A percentile compares a stretch with the other conserved stretches of the same genome.
Evolutionary conservation across 768 basidiomycete species (phyloP).

Genomic region (Naganishia randhawae): DNA sequence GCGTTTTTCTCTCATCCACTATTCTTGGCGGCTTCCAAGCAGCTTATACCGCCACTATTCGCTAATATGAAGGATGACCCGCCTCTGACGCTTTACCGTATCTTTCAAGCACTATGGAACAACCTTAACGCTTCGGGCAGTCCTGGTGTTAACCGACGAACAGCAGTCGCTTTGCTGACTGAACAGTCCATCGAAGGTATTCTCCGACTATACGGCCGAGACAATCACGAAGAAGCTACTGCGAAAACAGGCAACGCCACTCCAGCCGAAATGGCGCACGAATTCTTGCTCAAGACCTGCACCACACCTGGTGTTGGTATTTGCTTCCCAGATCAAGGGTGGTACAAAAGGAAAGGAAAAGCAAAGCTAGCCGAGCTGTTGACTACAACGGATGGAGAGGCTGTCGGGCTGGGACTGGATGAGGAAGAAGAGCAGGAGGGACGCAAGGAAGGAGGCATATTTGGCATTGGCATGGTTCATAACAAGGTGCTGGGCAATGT

Average conservation of each 20-base stretch:
- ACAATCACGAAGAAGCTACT: conserved; percentile 55
- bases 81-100: conserved; percentile 41
- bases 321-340: conserved; percentile 83
- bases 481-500: conserved; percentile 80
- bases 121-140: conserved; percentile 36
- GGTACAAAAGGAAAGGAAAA: conserved; percentile 69
- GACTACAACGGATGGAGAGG: conserved; percentile 46
- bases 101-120: conserved; percentile 41
- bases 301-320: conserved; percentile 76
- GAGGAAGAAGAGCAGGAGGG: conserved; percentile 45
- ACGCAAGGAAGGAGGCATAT: conserved; percentile 49
- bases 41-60: conserved; percentile 40
- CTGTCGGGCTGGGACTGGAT: conserved; percentile 47
- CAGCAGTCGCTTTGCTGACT: conserved; percentile 40
- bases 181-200: conserved; percentile 54
- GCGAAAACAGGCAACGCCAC: conserved; percentile 57
- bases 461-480: conserved; percentile 50
- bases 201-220: conserved; percentile 68
- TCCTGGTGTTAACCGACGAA: conserved; percentile 38
- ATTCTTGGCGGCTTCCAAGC: conserved; percentile 42
- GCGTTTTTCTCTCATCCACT: conserved; percentile 39
- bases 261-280: conserved; percentile 76
- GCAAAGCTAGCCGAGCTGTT: conserved; percentile 18
- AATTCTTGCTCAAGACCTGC: conserved; percentile 80
- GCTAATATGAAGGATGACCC: conserved; percentile 42